These are phyloP conservation scores for Pleurotus cornucopiae DNA, from an alignment of 768 basidiomycete species.

Conservation along the genomic window DNA sequence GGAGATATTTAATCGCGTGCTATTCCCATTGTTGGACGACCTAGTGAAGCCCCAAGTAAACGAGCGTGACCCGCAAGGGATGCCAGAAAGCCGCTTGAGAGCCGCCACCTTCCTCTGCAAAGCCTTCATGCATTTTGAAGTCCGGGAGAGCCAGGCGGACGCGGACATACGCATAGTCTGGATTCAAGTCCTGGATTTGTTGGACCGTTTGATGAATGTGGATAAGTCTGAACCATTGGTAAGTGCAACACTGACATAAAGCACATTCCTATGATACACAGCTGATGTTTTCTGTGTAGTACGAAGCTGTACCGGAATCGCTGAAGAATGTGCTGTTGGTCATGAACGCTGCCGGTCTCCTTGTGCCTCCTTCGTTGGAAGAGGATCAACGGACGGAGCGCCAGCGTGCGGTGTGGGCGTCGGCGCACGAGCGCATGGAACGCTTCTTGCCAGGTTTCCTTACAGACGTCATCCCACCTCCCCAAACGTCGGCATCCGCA, in stretches of 20 bases:
- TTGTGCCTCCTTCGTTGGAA: slow-evolving; percentile 58
- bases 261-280: not conserved
- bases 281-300: slow-evolving; percentile 38
- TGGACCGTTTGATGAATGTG: slow-evolving; percentile 85
- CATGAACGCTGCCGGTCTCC: slow-evolving; percentile 85
- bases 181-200: slow-evolving; percentile 84
- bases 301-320: slow-evolving; percentile 93
- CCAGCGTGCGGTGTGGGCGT: slow-evolving; percentile 75
- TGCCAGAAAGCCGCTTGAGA: slow-evolving; percentile 86
- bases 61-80: slow-evolving; percentile 75
- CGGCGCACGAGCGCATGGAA: slow-evolving; percentile 84
- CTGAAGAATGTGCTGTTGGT: slow-evolving; percentile 95
- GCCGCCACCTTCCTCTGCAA: slow-evolving; percentile 92
- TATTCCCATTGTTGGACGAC: slow-evolving; percentile 92
- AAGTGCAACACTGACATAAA: slow-evolving; percentile 21
- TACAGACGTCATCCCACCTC: slow-evolving; percentile 55
- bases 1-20: slow-evolving; percentile 81
- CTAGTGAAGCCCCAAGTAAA: slow-evolving; percentile 81
- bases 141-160: slow-evolving; percentile 57
- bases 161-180: slow-evolving; percentile 74
- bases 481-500: slow-evolving; percentile 9
- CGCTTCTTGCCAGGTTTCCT: slow-evolving; percentile 91
- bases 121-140: slow-evolving; percentile 90
- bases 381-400: slow-evolving; percentile 50
- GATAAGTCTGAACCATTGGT: slow-evolving; percentile 87